These are phyloP conservation scores for Cystobasidiaceae sp. DNA, from an alignment of 1,284 basidiomycete species.

Conservation along the genomic window DNA sequence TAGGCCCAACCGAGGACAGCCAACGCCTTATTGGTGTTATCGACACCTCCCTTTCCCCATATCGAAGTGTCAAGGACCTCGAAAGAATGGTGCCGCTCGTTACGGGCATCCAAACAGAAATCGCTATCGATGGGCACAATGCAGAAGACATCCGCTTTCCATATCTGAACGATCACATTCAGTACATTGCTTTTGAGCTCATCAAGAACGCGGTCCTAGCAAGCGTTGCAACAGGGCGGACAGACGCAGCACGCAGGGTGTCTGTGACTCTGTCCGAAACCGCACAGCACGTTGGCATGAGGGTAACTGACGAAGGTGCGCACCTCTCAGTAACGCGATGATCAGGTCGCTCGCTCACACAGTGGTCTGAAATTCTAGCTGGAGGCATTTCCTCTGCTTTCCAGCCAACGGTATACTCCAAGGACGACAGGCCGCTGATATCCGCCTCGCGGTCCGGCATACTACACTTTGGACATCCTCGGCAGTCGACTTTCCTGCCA, in stretches of 20 bases:
- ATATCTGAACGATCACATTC: slow-evolving; percentile 82
- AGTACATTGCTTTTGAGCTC: slow-evolving; percentile 85
- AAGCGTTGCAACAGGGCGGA: slow-evolving; percentile 34
- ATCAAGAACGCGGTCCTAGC: slow-evolving; percentile 62
- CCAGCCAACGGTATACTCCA: background rate
- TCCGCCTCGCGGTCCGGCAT: slow-evolving; percentile 28
- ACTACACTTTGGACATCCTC: slow-evolving; percentile 33
- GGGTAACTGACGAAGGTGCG: slow-evolving; percentile 78
- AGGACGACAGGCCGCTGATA: slow-evolving; percentile 21
- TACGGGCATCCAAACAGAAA: slow-evolving; percentile 56
- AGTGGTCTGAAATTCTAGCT: too few relatives aligned
- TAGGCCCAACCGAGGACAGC: slow-evolving; percentile 31
- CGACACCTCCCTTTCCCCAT: slow-evolving; percentile 66
- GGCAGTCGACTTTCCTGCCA: slow-evolving; percentile 36
- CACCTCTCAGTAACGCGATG: too few relatives aligned
- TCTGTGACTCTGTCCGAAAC: slow-evolving; percentile 67
- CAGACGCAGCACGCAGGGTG: slow-evolving; percentile 50
- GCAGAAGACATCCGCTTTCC: slow-evolving; percentile 58
- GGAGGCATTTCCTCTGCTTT: slow-evolving; percentile 37
- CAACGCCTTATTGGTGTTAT: slow-evolving; percentile 78
- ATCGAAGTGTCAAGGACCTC: slow-evolving; percentile 65
- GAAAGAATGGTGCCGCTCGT: slow-evolving; percentile 51
- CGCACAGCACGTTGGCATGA: slow-evolving; percentile 64
- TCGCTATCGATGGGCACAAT: slow-evolving; percentile 66
- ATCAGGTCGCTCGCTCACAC: too few relatives aligned